Base-by-base conservation (phyloP, 441 rosid genomes). In the Populus hybrid region DNA sequence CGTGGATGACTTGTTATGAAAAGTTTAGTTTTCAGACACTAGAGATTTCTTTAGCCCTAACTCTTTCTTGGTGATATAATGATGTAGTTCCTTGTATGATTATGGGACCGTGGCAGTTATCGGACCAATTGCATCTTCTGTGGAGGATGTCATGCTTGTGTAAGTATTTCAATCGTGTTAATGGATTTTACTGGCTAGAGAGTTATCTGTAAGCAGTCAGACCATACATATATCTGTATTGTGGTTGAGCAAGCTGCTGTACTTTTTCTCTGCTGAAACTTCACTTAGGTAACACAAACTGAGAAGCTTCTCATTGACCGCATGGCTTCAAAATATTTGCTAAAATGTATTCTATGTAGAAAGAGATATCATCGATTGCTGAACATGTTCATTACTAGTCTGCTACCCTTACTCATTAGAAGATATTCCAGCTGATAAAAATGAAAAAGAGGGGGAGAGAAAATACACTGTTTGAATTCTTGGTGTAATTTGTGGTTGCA, bases 111-210 rank as follows among this genome's bases (percentile, higher is more conserved):
- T 94, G 81, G 92, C 83, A 85, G 84, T 94, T 69, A 92, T 89
- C 78, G 97, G 98, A 82, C 97, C 98, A 65, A 83, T 94, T 83
- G 84, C 97, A 74, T 89, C 97, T 76, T 84, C 93, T 6, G 85
- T 92, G 79, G 98, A 94, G 85, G 98, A 94, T 87, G 83, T 83
- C 81, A 79, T 86, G 72, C 85, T 94, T 40, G 91, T 94, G 97
- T 94, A 87, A 90, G 94, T 83, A 85, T 74, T 76, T 73, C 68
- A 38, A 64, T 50, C 65, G 76, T 77, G 10, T 59, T 42, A 76
- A 77, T 54, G 61, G n/a, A 54, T 54, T 54, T 6, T 6, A 8
- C 28, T 72, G 7, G 50, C 67, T 68, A 57, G 42, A 23, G 11
- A 36, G 18, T 8, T 38, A 34, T 77, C 30, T 66, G 14, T 70